Conservation (phyloP, 495 filamentous ascomycete genomes). For the Hyphodiscus hymeniophilus region DNA sequence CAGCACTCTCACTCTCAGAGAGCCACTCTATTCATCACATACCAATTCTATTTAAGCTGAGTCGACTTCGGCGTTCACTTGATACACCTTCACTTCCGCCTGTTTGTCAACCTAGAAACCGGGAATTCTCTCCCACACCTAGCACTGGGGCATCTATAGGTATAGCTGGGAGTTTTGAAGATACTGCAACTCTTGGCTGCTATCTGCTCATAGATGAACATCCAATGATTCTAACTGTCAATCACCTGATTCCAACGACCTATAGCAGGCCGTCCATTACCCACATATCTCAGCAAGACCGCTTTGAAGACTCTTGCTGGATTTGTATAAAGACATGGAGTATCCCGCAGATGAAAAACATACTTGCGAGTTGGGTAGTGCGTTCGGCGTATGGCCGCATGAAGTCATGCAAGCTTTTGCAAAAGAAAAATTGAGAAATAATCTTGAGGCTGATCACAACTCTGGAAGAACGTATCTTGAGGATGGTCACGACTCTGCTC, state of each 20-base stretch:
- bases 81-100: background rate
- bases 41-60: background rate
- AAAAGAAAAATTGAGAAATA: too few relatives aligned
- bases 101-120: conserved; percentile 2
- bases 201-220: background rate
- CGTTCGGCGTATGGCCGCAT: too few relatives aligned
- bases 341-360: too few relatives aligned
- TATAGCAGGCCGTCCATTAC: background rate
- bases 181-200: conserved; percentile 4
- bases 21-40: background rate
- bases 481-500: too few relatives aligned
- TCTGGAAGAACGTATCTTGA: too few relatives aligned
- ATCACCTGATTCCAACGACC: background rate
- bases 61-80: background rate
- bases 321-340: too few relatives aligned
- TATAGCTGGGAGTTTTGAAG: background rate
- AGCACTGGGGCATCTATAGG: conserved; percentile 5
- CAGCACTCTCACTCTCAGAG: background rate
- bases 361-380: too few relatives aligned
- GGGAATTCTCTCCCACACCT: background rate
- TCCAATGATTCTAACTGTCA: background rate
- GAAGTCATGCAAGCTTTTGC: background rate
- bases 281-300: conserved; percentile 3
- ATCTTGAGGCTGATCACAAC: background rate
- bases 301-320: too few relatives aligned